Evolutionary conservation across 495 filamentous ascomycete species (phyloP).

Genomic region (Jackrogersella multiformis): DNA sequence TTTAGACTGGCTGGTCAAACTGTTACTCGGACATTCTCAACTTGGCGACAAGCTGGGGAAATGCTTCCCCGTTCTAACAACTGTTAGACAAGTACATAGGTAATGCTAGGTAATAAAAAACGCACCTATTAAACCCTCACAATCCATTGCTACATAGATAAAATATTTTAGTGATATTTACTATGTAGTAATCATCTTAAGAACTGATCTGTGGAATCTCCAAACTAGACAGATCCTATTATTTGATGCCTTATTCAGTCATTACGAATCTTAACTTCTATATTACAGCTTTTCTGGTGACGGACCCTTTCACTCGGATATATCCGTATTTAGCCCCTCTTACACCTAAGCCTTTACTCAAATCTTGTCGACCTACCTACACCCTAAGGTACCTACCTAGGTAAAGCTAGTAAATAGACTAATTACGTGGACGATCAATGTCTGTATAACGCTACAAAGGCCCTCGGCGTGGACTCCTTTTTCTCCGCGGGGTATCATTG

Average conservation of each 20-base stretch:
- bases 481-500: no score
- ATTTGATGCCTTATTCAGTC: no score
- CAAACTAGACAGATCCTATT: neutral
- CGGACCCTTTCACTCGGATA: neutral
- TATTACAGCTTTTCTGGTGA: neutral
- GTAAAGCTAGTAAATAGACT: no score
- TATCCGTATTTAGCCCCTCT: constrained; percentile 1
- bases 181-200: no score
- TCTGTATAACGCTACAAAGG: no score
- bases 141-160: neutral
- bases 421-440: no score
- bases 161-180: no score
- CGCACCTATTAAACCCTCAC: constrained; percentile 4
- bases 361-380: no score
- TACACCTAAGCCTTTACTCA: neutral
- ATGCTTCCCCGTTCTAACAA: neutral
- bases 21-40: constrained; percentile 18
- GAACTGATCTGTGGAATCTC: no score
- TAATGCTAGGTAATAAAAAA: neutral
- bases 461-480: no score
- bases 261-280: neutral
- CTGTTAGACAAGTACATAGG: no score
- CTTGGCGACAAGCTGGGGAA: constrained; percentile 22
- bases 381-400: no score
- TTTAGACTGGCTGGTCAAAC: neutral